Evolutionary conservation across 495 filamentous ascomycete species (phyloP), one percentile per base, ranked within the genome.

Genomic region (Arthonia radiata): DNA sequence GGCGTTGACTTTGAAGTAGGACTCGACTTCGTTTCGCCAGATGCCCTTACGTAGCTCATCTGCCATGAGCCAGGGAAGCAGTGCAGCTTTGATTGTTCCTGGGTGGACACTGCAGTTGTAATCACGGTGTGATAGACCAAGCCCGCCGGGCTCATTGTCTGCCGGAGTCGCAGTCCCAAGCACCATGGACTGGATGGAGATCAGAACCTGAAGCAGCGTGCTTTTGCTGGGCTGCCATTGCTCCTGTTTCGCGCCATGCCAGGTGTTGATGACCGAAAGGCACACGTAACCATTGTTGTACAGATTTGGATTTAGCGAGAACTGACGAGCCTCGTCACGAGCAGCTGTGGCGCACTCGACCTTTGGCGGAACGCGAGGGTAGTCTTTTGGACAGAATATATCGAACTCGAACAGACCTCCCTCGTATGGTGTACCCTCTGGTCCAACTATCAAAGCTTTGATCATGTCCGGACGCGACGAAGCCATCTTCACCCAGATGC

Each of bases 221-320:
- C 56, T 62, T 25, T 50, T 41, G 4, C 47, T 34, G 0, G 61
- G 49, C 12, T 52, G 48, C 67, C 67, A 71, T 23, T 39, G 37
- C 25, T 40, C 37, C 4, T 36, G 34, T 0, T 46, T 33, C 30
- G 51, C 44, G 4, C 67, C 65, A 1, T 36, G 5, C 59, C 62
- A 72, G 2, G 67, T 70, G 2, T 57, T 60, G 1, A 72, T 48
- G 16, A 71, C 42, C 2, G 57, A 64, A 7, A 72, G 52, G 31
- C 66, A 71, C 4, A 71, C 55, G 42, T 57, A 58, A 4, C 66
- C 65, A 29, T 53, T 43, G 2, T 37, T 19, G 30, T 72, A 63
- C 6, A 72, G 48, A 31, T 71, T 70, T 3, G 66, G 66, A 36
- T 70, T 71, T 39, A 72, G 61, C n/a, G n/a, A n/a, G n/a, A n/a